Percentiles rank a stretch among this genome's conserved stretches.
Evolutionary conservation across 2,329 filamentous ascomycete species (phyloP).

Genomic region (Talaromyces atroroseus): DNA sequence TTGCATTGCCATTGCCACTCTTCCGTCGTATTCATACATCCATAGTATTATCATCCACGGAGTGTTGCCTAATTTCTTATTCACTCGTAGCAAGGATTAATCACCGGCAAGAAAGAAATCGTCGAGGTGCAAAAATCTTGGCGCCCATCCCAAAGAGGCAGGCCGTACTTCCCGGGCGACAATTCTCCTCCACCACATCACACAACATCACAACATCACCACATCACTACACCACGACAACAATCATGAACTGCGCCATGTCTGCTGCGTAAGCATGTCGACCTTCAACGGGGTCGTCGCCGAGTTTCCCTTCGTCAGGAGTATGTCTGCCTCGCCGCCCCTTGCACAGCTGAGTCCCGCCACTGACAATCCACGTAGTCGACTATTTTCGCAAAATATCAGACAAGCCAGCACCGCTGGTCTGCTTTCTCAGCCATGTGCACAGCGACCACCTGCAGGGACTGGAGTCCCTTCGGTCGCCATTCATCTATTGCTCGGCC

Average conservation of each 20-base stretch:
- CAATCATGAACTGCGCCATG: background rate
- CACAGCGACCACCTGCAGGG: constrained; percentile 86
- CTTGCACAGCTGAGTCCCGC: background rate
- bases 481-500: constrained; percentile 86
- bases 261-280: constrained; percentile 53
- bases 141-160: too few relatives aligned
- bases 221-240: too few relatives aligned
- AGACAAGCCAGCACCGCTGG: constrained; percentile 58
- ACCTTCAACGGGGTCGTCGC: constrained; percentile 65
- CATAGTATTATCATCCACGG: too few relatives aligned
- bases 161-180: too few relatives aligned
- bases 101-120: too few relatives aligned
- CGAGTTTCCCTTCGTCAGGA: constrained; percentile 75
- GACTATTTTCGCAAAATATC: constrained; percentile 69
- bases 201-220: too few relatives aligned
- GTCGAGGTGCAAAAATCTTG: too few relatives aligned
- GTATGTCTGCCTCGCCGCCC: constrained; percentile 35
- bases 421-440: constrained; percentile 86
- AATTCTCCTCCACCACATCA: too few relatives aligned
- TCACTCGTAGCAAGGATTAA: too few relatives aligned
- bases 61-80: too few relatives aligned
- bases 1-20: too few relatives aligned
- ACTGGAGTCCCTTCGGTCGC: constrained; percentile 67
- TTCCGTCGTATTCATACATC: too few relatives aligned
- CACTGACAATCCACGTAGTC: constrained; percentile 44